Percentiles rank a stretch among this genome's conserved stretches.
Conservation (phyloP, 2,329 filamentous ascomycete genomes). For the Fusarium sp. region DNA sequence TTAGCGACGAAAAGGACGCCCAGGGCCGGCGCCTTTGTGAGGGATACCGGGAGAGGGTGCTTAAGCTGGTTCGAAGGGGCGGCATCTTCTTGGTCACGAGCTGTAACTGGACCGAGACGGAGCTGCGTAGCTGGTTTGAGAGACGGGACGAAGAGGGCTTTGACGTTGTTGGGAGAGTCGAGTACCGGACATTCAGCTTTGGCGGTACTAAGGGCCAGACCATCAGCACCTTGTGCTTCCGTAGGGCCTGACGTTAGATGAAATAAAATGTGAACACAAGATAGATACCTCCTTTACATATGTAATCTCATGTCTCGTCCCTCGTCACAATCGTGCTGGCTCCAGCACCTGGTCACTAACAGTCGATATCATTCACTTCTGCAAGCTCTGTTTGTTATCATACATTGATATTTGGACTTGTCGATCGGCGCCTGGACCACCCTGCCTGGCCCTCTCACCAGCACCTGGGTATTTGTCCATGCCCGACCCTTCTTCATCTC, state of each 20-base stretch:
- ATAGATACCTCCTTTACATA: constrained; percentile 21
- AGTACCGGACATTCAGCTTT: constrained; percentile 90
- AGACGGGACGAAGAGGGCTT: constrained; percentile 56
- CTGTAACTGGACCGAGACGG: constrained; percentile 97
- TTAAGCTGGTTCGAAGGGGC: constrained; percentile 74
- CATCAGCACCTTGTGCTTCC: constrained; percentile 88
- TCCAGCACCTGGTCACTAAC: constrained; percentile 30
- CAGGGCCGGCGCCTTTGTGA: constrained; percentile 75
- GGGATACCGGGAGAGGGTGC: constrained; percentile 77
- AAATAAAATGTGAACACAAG: constrained; percentile 12
- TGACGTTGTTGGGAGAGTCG: constrained; percentile 74
- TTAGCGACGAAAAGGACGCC: constrained; percentile 70
- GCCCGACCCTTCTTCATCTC: constrained; percentile 14
- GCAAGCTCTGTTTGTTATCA: constrained; percentile 41
- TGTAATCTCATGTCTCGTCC: neutral
- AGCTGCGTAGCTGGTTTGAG: constrained; percentile 85
- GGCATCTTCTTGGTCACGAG: constrained; percentile 89
- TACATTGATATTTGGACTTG: constrained; percentile 42
- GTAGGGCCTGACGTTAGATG: constrained; percentile 50
- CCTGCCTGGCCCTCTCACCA: constrained; percentile 15
- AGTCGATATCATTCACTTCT: constrained; percentile 40
- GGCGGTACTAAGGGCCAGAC: constrained; percentile 90
- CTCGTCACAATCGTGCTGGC: constrained; percentile 11
- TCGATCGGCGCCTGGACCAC: constrained; percentile 30
- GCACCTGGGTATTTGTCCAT: constrained; percentile 13